A percentile compares a stretch with the other conserved stretches of the same genome.
These are phyloP conservation scores for Hymenoscyphus infarciens DNA, from an alignment of 2,329 filamentous ascomycete species.

Conservation along the genomic window DNA sequence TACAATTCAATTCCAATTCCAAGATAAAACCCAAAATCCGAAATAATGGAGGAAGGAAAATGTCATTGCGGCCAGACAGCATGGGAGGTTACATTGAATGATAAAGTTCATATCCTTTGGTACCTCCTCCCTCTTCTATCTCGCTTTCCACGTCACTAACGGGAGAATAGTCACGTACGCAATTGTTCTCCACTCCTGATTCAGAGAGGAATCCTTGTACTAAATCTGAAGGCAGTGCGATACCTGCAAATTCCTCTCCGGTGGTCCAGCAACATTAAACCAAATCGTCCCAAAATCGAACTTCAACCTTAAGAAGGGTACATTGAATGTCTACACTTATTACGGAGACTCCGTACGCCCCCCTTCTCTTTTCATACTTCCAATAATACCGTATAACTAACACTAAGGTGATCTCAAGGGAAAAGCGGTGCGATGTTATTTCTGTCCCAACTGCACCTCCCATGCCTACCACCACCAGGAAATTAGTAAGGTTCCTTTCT, in stretches of 20 bases:
- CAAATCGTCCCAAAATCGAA: constrained; percentile 34
- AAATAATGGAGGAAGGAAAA: constrained; percentile 37
- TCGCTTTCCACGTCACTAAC: not conserved
- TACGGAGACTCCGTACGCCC: constrained; percentile 48
- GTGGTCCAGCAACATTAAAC: constrained; percentile 62
- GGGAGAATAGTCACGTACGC: constrained; percentile 39
- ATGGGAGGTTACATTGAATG: constrained; percentile 48
- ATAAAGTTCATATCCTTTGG: constrained; percentile 42
- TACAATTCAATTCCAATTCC: not conserved
- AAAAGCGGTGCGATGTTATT: constrained; percentile 54
- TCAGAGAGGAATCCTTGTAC: too few relatives aligned
- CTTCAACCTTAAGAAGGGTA: constrained; percentile 50
- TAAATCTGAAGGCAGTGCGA: constrained; percentile 38
- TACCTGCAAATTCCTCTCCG: constrained; percentile 62
- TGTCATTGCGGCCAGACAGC: constrained; percentile 54
- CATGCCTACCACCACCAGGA: constrained; percentile 53
- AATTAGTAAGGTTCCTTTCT: too few relatives aligned
- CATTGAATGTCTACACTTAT: constrained; percentile 51
- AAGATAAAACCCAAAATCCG: not conserved
- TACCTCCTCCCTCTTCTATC: constrained; percentile 13
- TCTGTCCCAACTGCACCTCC: constrained; percentile 51
- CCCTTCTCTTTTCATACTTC: not conserved
- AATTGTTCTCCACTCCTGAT: too few relatives aligned
- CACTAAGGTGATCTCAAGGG: constrained; percentile 33
- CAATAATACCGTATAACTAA: not conserved